A percentile compares a stretch with the other conserved stretches of the same genome.
phyloP scores from a whole-genome alignment of 2,329 filamentous ascomycete genomes.

The Conoideocrella luteorostrata region DNA sequence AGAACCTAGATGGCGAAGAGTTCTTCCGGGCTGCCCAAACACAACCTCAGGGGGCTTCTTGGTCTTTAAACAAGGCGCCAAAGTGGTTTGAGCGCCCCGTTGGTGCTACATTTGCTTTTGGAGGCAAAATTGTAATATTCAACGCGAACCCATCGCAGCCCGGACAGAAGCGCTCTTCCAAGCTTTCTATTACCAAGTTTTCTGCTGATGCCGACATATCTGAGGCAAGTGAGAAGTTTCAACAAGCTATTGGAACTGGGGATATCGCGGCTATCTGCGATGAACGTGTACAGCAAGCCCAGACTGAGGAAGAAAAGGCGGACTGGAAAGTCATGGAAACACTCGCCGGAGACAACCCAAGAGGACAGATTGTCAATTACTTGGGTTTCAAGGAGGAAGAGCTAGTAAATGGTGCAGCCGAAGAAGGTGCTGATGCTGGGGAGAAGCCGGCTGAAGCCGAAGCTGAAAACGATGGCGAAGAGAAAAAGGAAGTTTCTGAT shows the following conservation, averaged over 20 bases:
- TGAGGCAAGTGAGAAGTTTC: slow-evolving; percentile 79
- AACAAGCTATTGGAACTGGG: slow-evolving; percentile 71
- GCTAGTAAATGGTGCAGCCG: slow-evolving; percentile 41
- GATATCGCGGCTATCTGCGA: slow-evolving; percentile 76
- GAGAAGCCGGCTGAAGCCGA: slow-evolving; percentile 23
- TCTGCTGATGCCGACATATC: slow-evolving; percentile 81
- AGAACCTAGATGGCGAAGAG: slow-evolving; percentile 78
- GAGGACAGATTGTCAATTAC: slow-evolving; percentile 79
- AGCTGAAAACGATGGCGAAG: slow-evolving; percentile 24
- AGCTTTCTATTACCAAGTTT: slow-evolving; percentile 79
- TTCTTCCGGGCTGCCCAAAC: slow-evolving; percentile 94
- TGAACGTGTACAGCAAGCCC: slow-evolving; percentile 65
- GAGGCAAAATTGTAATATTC: slow-evolving; percentile 82
- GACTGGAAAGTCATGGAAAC: slow-evolving; percentile 96
- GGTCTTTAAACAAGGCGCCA: slow-evolving; percentile 78
- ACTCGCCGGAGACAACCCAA: slow-evolving; percentile 76
- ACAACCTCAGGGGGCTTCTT: slow-evolving; percentile 83
- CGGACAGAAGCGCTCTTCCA: slow-evolving; percentile 63
- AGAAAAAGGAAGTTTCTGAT: slow-evolving; percentile 61
- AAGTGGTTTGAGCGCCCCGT: slow-evolving; percentile 84
- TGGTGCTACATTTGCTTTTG: slow-evolving; percentile 89
- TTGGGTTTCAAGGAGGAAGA: slow-evolving; percentile 74
- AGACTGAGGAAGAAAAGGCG: slow-evolving; percentile 84
- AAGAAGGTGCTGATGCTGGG: slow-evolving; percentile 18
- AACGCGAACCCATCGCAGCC: slow-evolving; percentile 50